Evolutionary conservation across 257 asterid genomes (phyloP).

Genomic region (Coffea canephora): DNA sequence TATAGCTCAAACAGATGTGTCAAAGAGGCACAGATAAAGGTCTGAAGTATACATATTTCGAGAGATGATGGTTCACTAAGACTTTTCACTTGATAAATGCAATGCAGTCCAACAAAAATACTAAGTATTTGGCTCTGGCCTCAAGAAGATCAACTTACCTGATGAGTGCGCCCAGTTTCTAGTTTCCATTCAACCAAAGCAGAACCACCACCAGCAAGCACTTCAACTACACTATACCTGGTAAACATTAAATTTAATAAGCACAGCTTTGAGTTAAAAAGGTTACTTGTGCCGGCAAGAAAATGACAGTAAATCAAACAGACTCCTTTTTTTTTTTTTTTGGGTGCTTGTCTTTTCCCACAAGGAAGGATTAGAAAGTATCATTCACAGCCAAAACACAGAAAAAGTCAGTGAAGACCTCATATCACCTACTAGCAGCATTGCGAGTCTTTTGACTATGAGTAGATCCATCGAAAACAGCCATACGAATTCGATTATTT

Average conservation of each 20-base stretch:
- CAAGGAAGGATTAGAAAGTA: background rate
- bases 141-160: constrained; percentile 39
- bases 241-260: constrained; percentile 8
- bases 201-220: constrained; percentile 82
- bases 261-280: background rate
- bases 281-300: background rate
- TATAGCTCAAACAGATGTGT: background rate
- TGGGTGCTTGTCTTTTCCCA: background rate
- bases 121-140: background rate
- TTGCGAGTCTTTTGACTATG: constrained; percentile 59
- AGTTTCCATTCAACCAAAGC: constrained; percentile 94
- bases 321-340: background rate
- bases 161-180: constrained; percentile 98
- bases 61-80: background rate
- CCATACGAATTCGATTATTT: constrained; percentile 84
- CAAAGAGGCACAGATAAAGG: background rate
- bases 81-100: background rate
- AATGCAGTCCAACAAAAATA: background rate
- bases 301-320: background rate
- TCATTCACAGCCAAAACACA: background rate
- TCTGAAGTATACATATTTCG: background rate
- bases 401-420: constrained; percentile 21
- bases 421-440: constrained; percentile 90
- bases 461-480: constrained; percentile 59
- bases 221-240: constrained; percentile 86